A percentile compares a stretch with the other conserved stretches of the same genome.
Conservation (phyloP, 352 stramenopile genomes). For the Globisporangium parvum region DNA sequence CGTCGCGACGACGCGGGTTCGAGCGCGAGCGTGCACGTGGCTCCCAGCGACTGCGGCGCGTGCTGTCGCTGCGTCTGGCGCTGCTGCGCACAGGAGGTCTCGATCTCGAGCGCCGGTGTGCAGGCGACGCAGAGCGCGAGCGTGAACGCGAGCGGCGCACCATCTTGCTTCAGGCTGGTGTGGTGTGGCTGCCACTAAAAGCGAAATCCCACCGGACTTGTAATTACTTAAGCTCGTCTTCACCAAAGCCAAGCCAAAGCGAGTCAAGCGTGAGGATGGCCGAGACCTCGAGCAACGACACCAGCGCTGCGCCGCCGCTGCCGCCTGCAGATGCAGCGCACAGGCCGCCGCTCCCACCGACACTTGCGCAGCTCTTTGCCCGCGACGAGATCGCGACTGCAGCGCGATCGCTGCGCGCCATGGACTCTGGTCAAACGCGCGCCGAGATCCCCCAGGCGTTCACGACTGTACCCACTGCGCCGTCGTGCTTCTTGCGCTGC, state of each 20-base stretch:
- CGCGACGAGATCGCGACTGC: slow-evolving; percentile 20
- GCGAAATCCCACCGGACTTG: too few species aligned
- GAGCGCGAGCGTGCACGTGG: not conserved
- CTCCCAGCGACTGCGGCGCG: not conserved
- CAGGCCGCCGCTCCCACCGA: not conserved
- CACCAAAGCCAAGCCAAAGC: too few species aligned
- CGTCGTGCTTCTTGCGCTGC: slow-evolving; percentile 36
- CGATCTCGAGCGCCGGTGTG: not conserved
- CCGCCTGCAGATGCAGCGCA: not conserved
- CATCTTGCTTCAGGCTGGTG: not conserved
- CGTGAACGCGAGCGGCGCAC: not conserved
- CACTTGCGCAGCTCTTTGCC: slow-evolving; percentile 29
- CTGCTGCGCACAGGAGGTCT: not conserved
- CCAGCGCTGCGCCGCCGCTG: not conserved
- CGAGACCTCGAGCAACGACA: not conserved
- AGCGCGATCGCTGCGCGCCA: slow-evolving; percentile 23
- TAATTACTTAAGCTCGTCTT: too few species aligned
- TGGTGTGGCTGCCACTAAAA: too few species aligned
- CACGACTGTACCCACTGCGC: slow-evolving; percentile 17
- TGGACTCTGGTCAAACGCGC: slow-evolving; percentile 25
- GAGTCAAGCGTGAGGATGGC: not conserved
- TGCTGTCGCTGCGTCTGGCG: not conserved
- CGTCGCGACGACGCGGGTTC: slow-evolving; percentile 9
- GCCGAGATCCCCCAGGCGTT: slow-evolving; percentile 32
- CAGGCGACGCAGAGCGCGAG: slow-evolving; percentile 2